A percentile compares a stretch with the other conserved stretches of the same genome.
These are phyloP conservation scores for Xylariaceae sp. DNA, from an alignment of 2,329 filamentous ascomycete genomes.

Conservation along the genomic window DNA sequence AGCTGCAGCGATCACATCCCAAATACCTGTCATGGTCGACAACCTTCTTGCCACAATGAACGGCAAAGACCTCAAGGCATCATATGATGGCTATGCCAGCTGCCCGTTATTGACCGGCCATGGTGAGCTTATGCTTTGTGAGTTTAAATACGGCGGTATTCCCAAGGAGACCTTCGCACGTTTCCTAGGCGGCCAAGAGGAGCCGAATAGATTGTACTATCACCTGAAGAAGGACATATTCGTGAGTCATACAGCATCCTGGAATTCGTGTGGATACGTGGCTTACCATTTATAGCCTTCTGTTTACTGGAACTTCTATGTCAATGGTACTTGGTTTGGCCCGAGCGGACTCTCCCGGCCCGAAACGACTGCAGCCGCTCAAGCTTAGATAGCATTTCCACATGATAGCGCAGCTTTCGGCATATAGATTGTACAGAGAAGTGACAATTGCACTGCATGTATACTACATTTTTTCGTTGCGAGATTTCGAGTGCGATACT, in stretches of 20 bases:
- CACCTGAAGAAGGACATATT: slow-evolving; percentile 43
- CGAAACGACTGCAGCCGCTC: slow-evolving; percentile 2
- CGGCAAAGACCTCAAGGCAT: slow-evolving; percentile 27
- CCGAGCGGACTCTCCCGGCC: slow-evolving; percentile 16
- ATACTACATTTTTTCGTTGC: neutral
- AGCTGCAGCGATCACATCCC: slow-evolving; percentile 39
- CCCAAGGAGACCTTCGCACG: slow-evolving; percentile 40
- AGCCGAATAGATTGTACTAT: slow-evolving; percentile 35
- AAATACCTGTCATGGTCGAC: slow-evolving; percentile 38
- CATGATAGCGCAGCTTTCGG: too few species aligned
- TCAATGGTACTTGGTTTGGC: slow-evolving; percentile 23
- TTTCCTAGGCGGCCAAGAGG: slow-evolving; percentile 33
- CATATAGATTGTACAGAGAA: too few species aligned
- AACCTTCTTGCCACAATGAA: slow-evolving; percentile 34
- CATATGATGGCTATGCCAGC: slow-evolving; percentile 41
- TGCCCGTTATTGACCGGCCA: slow-evolving; percentile 42
- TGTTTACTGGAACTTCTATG: slow-evolving; percentile 26
- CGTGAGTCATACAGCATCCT: slow-evolving; percentile 17
- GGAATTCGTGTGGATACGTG: neutral
- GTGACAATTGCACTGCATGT: neutral
- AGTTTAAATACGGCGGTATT: slow-evolving; percentile 44
- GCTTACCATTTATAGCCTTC: slow-evolving; percentile 18
- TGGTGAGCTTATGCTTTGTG: slow-evolving; percentile 41
- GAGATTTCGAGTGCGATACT: neutral
- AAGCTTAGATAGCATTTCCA: too few species aligned